Base-by-base conservation (phyloP, 2,329 filamentous ascomycete species). In the Cucurbitaria berberidis region DNA sequence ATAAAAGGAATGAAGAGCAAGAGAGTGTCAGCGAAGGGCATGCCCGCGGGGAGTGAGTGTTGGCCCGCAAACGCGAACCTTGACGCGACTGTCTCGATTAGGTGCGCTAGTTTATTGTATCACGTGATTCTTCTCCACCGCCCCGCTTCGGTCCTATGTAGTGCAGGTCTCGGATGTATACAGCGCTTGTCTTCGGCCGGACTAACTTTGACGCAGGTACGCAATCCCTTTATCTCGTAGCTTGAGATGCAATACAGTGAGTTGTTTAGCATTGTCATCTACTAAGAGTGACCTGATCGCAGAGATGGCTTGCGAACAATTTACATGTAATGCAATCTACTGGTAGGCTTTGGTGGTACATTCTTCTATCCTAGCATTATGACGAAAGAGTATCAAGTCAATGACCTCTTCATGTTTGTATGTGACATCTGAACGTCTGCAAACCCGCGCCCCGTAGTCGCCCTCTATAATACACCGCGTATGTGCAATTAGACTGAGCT, bases 1-100 rank as follows among this genome's bases (percentile, higher is more conserved):
- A 63, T 49, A 13, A 73, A 67, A 47, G 57, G 62, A 64, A 67
- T 39, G 55, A 63, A 56, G 46, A 64, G 57, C 24, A 59, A 52
- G 22, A 64, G 47, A 24, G 55, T 55, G 52, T 71, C 59, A 36
- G 63, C 51, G 40, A 59, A 47, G 48, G 52, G 53, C 68, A 67
- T 68, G 52, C 59, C 51, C 42, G 57, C 54, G 55, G 61, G 58
- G 57, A 58, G 29, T 48, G 27, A 51, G 32, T 40, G 57, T 39
- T 64, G 50, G 57, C 59, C 60, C 48, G 42, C 50, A 50, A 50
- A 58, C 59, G 53, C 52, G 55, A 32, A 53, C 45, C 52, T 41
- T 32, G 55, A 62, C 63, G 60, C 64, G 64, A 59, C 55, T n/a
- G 18, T 48, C 53, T 51, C 44, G 27, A 43, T 49, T 48, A 21